phyloP scores from a whole-genome alignment of 345 rosid genomes.

The Lumnitzera littorea region DNA sequence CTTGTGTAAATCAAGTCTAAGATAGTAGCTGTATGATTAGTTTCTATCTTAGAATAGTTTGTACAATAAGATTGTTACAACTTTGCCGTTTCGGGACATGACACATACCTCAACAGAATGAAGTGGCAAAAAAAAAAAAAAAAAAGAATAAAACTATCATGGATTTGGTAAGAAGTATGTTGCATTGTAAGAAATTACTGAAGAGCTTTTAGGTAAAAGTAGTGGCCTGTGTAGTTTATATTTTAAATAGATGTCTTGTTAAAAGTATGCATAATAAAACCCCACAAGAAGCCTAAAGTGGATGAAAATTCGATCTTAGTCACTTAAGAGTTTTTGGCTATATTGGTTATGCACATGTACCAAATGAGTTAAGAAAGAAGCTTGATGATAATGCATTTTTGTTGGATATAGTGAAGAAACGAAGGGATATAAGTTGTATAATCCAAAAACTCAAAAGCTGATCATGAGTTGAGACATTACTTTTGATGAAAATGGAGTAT shows the following conservation, averaged over 20 bases:
- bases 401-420: neutral
- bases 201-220: slow-evolving; percentile 5
- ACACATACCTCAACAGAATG: slow-evolving; percentile 10
- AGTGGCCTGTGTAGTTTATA: neutral
- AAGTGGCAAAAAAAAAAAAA: slow-evolving; percentile 6
- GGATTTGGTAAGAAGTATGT: slow-evolving; percentile 8
- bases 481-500: no score
- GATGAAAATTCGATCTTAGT: neutral
- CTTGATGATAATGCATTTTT: slow-evolving; percentile 8
- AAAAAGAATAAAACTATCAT: neutral
- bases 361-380: neutral
- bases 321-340: slow-evolving; percentile 6
- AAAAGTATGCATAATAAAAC: neutral
- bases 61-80: no score
- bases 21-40: no score
- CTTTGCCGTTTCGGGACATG: no score
- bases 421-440: neutral
- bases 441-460: neutral
- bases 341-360: slow-evolving; percentile 7
- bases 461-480: neutral
- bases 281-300: slow-evolving; percentile 1
- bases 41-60: no score
- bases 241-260: slow-evolving; percentile 7
- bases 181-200: neutral
- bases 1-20: no score